Percentiles rank a stretch among this genome's conserved stretches.
phyloP scores from a whole-genome alignment of 2,329 filamentous ascomycete genomes.

The Mycocentrospora acerina region DNA sequence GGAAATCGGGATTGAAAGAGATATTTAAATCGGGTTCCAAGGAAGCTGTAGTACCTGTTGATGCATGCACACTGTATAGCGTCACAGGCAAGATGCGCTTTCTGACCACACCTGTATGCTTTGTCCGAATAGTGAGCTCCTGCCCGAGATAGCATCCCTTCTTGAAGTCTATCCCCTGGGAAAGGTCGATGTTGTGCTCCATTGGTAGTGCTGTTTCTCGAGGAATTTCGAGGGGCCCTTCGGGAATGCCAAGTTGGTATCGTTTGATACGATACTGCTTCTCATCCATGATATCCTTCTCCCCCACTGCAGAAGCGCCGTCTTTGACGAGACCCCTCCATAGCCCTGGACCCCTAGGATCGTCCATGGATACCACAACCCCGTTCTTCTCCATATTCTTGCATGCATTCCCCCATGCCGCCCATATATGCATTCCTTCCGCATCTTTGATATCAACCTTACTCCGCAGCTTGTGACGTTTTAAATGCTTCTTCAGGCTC shows the following conservation, averaged over 20 bases:
- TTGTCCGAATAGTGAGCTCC: slow-evolving; percentile 92
- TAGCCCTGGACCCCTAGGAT: slow-evolving; percentile 24
- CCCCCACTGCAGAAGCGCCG: slow-evolving; percentile 1
- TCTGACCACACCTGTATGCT: slow-evolving; percentile 89
- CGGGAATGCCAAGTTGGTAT: slow-evolving; percentile 78
- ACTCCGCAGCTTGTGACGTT: slow-evolving; percentile 80
- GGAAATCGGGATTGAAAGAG: slow-evolving; percentile 23
- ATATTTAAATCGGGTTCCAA: slow-evolving; percentile 42
- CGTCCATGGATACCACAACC: slow-evolving; percentile 15
- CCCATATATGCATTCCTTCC: slow-evolving; percentile 69
- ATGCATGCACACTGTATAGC: slow-evolving; percentile 55
- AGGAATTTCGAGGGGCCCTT: slow-evolving; percentile 79
- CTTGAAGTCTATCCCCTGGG: slow-evolving; percentile 83
- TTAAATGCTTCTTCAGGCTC: slow-evolving; percentile 69
- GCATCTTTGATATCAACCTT: slow-evolving; percentile 68
- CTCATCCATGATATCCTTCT: slow-evolving; percentile 28
- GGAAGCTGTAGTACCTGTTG: neutral
- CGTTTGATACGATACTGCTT: slow-evolving; percentile 71
- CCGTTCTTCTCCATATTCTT: slow-evolving; percentile 6
- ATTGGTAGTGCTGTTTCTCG: slow-evolving; percentile 74
- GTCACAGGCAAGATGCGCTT: slow-evolving; percentile 84
- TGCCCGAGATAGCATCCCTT: slow-evolving; percentile 98
- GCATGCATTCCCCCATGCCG: slow-evolving; percentile 61
- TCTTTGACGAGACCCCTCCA: slow-evolving; percentile 7
- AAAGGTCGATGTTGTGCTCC: slow-evolving; percentile 86